Base-by-base conservation (phyloP, 2,329 filamentous ascomycete species). In the Penicillium sp. region DNA sequence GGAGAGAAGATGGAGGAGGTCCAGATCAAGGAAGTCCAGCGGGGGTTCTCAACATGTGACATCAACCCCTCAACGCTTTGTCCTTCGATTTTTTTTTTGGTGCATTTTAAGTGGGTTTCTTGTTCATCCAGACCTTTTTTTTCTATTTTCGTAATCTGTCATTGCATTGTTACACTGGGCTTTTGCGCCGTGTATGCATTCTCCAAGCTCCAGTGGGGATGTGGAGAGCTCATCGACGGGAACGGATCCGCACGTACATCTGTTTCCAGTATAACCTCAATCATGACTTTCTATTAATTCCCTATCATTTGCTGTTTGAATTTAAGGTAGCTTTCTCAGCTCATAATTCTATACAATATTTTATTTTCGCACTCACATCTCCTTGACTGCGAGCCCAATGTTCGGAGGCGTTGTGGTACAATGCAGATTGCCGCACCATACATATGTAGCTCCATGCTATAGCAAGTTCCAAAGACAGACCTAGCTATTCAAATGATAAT, bases 21-120 rank as follows among this genome's bases (percentile, higher is more conserved):
- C 51, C 46, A 54, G 51, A 54, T 50, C 51, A 54, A 51, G 52
- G 52, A 55, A 51, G 36, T 19, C 29, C 30, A 51, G 47, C 52
- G 52, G 52, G 52, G 52, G 40, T 10, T 18, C 46, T 30, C 55
- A 56, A 57, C 54, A 55, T 57, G 55, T 57, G 55, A 57, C 55
- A 57, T 57, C 52, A 55, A 50, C 50, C 38, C 38, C 55, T 57
- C 55, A 55, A 57, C 55, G 52, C 52, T 55, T 55, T 45, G 47
- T 55, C 47, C 41, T 27, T 27, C 13, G 5, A 11, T 7, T 43
- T 48, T 36, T 47, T 32, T n/a, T 41, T 13, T 26, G 8, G 11
- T 7, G 14, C 27, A 29, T 53, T 23, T 30, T 5, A n/a, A 16
- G 19, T 40, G 38, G 26, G 2, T 43, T 34, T 23, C 19, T 50